Base-by-base conservation (phyloP, 2,329 filamentous ascomycete genomes). In the Diaporthe sp. region DNA sequence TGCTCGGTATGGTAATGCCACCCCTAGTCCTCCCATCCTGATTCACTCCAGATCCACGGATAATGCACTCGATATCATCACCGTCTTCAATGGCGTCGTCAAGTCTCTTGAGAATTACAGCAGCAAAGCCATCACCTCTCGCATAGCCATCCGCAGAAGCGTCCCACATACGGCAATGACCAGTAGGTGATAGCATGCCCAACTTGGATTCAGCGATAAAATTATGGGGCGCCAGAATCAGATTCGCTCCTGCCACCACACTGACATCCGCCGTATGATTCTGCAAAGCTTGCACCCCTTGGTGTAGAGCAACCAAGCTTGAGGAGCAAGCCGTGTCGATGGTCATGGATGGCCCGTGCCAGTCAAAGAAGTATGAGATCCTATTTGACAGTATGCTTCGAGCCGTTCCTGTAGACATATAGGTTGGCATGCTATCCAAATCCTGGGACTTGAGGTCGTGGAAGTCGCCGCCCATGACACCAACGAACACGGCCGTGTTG, bases 131-230 rank as follows among this genome's bases (percentile, higher is more conserved):
- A 75, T 90, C 89, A 3, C 87, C 71, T 3, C 71, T 17, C 9
- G 85, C 88, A 77, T 91, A 92, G 0, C 90, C 90, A 73, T 90
- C 84, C 0, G 87, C 89, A 6, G 78, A 78, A 4, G 81, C 80
- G 75, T 91, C 89, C 82, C 85, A 89, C 77, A 83, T 84, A n/a
- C 82, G 81, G 38, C 81, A 85, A 45, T 79, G 81, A 0, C 84
- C 83, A 2, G 81, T 78, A 1, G 83, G 82, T 22, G 83, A 84
- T 0, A 86, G 77, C 79, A 85, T 84, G 45, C 82, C 79, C 8
- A 85, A 77, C 47, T 82, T 83, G 17, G 79, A 81, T 73, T 82
- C 81, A 19, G 77, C 78, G 10, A 84, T 78, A n/a, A 70, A 57
- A 3, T 2, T 28, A 4, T 82, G 80, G 0, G 82, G 82, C 0